Base-by-base conservation (phyloP, 1,284 basidiomycete species). In the Limonomyces culmigenus region DNA sequence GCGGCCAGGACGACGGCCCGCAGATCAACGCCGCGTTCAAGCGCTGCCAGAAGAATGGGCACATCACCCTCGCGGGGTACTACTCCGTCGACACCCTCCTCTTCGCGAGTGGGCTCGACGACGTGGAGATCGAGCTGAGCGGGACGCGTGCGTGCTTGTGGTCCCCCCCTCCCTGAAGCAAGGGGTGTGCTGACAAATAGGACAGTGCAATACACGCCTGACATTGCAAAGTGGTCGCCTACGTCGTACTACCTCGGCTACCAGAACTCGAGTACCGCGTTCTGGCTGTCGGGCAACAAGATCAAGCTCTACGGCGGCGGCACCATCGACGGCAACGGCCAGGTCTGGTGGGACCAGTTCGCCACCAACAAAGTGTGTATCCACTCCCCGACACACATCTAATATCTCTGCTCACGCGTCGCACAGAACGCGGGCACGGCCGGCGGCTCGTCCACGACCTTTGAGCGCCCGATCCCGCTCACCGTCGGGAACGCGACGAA, bases 291-390 rank as follows among this genome's bases (percentile, higher is more conserved):
- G 29, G 4, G 27, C 2, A 32, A 35, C 37, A 11, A 16, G 31
- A 3, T 34, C 14, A 15, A 51, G 43, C n/a, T 78, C 19, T 62
- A 67, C 40, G 73, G 71, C 3, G 70, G 70, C 37, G 71, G 70
- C 17, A 70, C 65, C 1, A 52, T 74, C 10, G 70, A 74, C 46
- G 71, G 71, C n/a, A 58, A 60, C 19, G 70, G 70, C 10, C 68
- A 72, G 51, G 63, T 63, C 40, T 73, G 70, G 70, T 74, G 66
- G 45, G 65, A 71, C 42, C 56, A 58, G 19, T 70, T 70, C 66
- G 69, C 33, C 47, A 62, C 51, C 13, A 10, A 29, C 11, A 14
- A 8, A 19, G 29, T 14, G 20, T 19, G 35, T 29, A 25, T 15
- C 13, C 8, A 12, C 16, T 25, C 25, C 29, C 19, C 3, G n/a